Percentiles rank a stretch among this genome's conserved stretches.
phyloP scores from a whole-genome alignment of 192 early-diverging fungal genomes.

The Backusella sp. region DNA sequence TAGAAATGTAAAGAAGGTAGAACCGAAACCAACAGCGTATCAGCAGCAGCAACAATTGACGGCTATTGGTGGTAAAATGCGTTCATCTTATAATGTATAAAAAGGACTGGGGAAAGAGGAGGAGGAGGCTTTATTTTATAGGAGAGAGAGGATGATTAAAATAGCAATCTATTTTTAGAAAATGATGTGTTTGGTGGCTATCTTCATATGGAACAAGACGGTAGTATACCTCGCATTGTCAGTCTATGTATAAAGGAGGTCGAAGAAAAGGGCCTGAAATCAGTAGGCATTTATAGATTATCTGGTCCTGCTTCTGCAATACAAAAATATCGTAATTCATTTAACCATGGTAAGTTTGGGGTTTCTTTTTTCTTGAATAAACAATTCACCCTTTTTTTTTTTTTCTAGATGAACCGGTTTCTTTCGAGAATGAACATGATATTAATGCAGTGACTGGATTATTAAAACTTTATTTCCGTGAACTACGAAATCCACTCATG shows the following conservation, averaged over 20 bases:
- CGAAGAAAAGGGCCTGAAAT: conserved; percentile 63
- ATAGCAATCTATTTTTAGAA: background rate
- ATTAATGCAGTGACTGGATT: conserved; percentile 68
- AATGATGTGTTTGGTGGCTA: conserved; percentile 40
- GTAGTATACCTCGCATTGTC: conserved; percentile 58
- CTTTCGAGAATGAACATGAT: conserved; percentile 52
- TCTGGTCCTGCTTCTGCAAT: conserved; percentile 67
- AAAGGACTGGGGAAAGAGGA: background rate
- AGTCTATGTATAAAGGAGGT: conserved; percentile 71
- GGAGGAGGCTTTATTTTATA: background rate
- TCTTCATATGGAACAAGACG: conserved; percentile 32
- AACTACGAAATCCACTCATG: conserved; percentile 68
- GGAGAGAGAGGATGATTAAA: background rate
- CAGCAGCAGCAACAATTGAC: background rate
- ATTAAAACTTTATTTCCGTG: conserved; percentile 76
- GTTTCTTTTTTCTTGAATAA: background rate
- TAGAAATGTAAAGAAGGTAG: background rate
- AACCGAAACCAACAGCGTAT: background rate
- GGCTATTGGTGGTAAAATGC: background rate
- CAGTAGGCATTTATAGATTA: conserved; percentile 75
- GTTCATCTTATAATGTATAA: background rate
- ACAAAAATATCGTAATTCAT: conserved; percentile 57
- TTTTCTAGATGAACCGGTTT: conserved; percentile 20
- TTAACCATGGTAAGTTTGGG: conserved; percentile 49
- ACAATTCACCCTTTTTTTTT: background rate